phyloP scores from a whole-genome alignment of 306 rosid species.

The Vigna reflexopilosa region DNA sequence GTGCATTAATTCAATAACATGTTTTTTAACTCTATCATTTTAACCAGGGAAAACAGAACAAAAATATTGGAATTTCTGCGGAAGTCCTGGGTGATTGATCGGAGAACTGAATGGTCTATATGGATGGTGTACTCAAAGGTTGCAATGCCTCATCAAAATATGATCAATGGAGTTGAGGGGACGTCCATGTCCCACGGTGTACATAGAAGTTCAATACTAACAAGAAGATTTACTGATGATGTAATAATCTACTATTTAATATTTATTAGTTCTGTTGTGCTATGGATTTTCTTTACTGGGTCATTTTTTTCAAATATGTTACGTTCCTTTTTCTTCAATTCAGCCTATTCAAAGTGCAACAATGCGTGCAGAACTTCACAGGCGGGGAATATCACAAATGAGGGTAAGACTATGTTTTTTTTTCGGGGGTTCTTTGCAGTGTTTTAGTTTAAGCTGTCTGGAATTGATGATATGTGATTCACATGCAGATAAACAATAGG shows the following conservation, averaged over 20 bases:
- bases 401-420: constrained; percentile 57
- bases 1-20: constrained; percentile 23
- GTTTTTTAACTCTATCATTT: constrained; percentile 38
- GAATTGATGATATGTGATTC: constrained; percentile 38
- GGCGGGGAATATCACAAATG: constrained; percentile 93
- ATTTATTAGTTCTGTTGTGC: constrained; percentile 24
- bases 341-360: constrained; percentile 87
- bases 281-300: constrained; percentile 5
- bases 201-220: constrained; percentile 60
- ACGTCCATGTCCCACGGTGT: constrained; percentile 51
- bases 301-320: constrained; percentile 28
- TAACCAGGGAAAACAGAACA: constrained; percentile 75
- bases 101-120: constrained; percentile 97
- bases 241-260: constrained; percentile 57
- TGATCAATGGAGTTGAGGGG: constrained; percentile 61
- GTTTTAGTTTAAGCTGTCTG: constrained; percentile 27
- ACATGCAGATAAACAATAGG: constrained; percentile 80
- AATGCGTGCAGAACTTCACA: constrained; percentile 89
- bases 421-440: constrained; percentile 30
- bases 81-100: constrained; percentile 76
- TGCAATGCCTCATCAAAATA: constrained; percentile 79
- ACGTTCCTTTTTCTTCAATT: constrained; percentile 39
- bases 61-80: constrained; percentile 77
- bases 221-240: constrained; percentile 72
- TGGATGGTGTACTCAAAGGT: constrained; percentile 95